Conservation (phyloP, 2,329 filamentous ascomycete species). For the Chaetothyriales sp. region DNA sequence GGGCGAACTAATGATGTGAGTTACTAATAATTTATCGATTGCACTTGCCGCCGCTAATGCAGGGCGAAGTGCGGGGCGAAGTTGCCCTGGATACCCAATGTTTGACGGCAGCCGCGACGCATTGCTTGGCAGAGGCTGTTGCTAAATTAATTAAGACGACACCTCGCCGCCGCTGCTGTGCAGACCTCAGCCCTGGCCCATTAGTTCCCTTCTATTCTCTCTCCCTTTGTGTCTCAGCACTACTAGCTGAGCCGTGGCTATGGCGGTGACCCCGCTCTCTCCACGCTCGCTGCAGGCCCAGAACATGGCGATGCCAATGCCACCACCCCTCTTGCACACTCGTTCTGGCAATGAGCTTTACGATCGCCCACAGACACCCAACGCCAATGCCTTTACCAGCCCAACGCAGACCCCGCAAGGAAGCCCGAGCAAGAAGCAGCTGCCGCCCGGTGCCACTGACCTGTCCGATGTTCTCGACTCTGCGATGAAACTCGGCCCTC, state of each 20-base stretch:
- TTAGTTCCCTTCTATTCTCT: neutral
- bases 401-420: slow-evolving; percentile 34
- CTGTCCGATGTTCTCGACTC: slow-evolving; percentile 36
- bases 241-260: slow-evolving; percentile 1
- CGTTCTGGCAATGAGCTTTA: slow-evolving; percentile 33
- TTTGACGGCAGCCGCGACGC: neutral
- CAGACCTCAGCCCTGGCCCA: neutral
- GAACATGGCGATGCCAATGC: slow-evolving; percentile 25
- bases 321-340: slow-evolving; percentile 34
- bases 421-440: slow-evolving; percentile 35
- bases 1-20: too few species aligned
- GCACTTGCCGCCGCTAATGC: neutral
- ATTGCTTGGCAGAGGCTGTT: neutral
- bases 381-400: slow-evolving; percentile 31
- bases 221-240: neutral
- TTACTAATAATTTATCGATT: neutral
- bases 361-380: slow-evolving; percentile 31
- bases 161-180: neutral
- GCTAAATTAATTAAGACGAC: neutral
- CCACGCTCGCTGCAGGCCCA: slow-evolving; percentile 12
- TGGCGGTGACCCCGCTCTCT: slow-evolving; percentile 17
- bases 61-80: neutral
- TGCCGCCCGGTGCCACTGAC: slow-evolving; percentile 34
- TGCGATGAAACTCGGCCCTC: slow-evolving; percentile 33
- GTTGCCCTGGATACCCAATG: neutral